Evolutionary conservation across 1,284 basidiomycete species (phyloP), one percentile per base, ranked within the genome.

Genomic region (Apiotrichum veenhuisii): DNA sequence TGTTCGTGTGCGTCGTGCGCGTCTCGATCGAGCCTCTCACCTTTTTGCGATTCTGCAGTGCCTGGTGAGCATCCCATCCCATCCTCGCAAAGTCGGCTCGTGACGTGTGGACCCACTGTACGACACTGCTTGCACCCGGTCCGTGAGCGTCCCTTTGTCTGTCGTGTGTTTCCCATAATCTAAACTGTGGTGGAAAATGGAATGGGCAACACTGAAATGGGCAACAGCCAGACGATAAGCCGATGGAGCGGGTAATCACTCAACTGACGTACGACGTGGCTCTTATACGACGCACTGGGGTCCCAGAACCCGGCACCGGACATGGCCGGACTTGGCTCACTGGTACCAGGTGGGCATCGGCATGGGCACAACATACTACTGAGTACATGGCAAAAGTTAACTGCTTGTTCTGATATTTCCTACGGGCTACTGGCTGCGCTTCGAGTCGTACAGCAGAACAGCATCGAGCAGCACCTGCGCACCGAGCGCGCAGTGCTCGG

Each of bases 381-480:
- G n/a, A n/a, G n/a, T n/a, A n/a, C n/a, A n/a, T n/a, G n/a, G n/a
- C n/a, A n/a, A n/a, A n/a, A n/a, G n/a, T n/a, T n/a, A n/a, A n/a
- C n/a, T n/a, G n/a, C n/a, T n/a, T n/a, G n/a, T n/a, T n/a, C n/a
- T n/a, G n/a, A n/a, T n/a, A n/a, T n/a, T n/a, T n/a, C n/a, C n/a
- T n/a, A n/a, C n/a, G n/a, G n/a, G n/a, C 20, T 48, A 48, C 42
- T 34, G 7, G 38, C 20, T 33, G 23, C 47, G 47, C 14, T 27
- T 20, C 37, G 52, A 30, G 50, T 64, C 63, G 34, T 54, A 62
- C 42, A 49, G n/a, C 1, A 62, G 43, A 17, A 59, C 63, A 20
- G 63, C 61, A 48, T 62, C 63, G n/a, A 64, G 50, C 8, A 64
- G 54, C 17, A 64, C 63, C 54, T 62, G 60, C 3, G 60, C 42